Percentiles rank a stretch among this genome's conserved stretches.
These are phyloP conservation scores for Paecilomyces fulvus DNA, from an alignment of 2,329 filamentous ascomycete species.

Conservation along the genomic window DNA sequence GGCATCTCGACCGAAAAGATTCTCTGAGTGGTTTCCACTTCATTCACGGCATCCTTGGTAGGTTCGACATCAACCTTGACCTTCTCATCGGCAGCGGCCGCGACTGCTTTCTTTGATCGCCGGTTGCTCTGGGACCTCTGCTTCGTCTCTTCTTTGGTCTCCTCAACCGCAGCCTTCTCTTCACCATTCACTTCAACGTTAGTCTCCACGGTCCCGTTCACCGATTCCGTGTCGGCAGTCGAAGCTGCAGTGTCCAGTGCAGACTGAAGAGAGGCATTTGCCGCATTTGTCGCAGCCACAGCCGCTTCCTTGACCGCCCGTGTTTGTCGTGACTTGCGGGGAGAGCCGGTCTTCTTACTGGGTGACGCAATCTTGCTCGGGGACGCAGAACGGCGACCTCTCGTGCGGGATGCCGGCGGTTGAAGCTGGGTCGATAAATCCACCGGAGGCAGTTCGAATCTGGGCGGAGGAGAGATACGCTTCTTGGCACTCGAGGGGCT, in stretches of 20 bases:
- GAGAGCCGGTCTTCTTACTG: conserved; percentile 41
- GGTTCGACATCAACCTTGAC: conserved; percentile 65
- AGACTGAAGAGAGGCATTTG: conserved; percentile 41
- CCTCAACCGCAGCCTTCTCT: conserved; percentile 15
- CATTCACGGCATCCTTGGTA: conserved; percentile 45
- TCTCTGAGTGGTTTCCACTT: conserved; percentile 61
- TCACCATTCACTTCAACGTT: conserved; percentile 18
- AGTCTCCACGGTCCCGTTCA: conserved; percentile 16
- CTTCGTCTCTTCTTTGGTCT: conserved; percentile 8
- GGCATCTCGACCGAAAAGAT: conserved; percentile 71
- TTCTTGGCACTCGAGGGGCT: conserved; percentile 61
- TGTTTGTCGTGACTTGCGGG: conserved; percentile 46
- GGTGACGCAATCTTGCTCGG: conserved; percentile 47
- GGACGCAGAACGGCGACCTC: conserved; percentile 52
- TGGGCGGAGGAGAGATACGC: conserved; percentile 72
- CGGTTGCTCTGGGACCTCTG: not conserved
- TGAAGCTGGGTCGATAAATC: conserved; percentile 26
- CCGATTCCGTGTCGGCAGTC: conserved; percentile 16
- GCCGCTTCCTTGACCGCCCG: conserved; percentile 42
- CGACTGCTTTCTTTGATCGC: conserved; percentile 14
- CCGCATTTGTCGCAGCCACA: conserved; percentile 40
- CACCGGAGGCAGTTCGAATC: conserved; percentile 54
- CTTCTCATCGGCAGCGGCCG: conserved; percentile 32
- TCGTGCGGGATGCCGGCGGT: conserved; percentile 32
- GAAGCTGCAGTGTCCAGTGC: conserved; percentile 38